These are phyloP conservation scores for Otatea glauca DNA, from an alignment of 176 grass and related monocot genomes.

Conservation along the genomic window DNA sequence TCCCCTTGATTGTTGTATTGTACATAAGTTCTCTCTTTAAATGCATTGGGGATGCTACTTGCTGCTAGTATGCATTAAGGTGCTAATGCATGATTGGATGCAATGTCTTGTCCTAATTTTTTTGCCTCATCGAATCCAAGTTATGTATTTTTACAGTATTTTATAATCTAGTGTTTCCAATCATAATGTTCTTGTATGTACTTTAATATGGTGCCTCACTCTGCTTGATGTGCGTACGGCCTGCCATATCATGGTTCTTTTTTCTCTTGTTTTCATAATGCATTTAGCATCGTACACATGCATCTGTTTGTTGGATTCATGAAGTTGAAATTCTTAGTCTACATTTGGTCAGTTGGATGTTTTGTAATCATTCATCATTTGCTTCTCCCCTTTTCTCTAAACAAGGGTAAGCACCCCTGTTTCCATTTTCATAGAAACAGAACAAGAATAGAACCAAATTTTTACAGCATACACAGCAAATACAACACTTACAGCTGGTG, in stretches of 20 bases:
- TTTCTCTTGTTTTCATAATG: neutral
- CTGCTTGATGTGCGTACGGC: neutral
- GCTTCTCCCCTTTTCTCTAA: neutral
- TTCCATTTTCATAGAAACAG: neutral
- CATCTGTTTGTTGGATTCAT: neutral
- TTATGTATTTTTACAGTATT: constrained; percentile 3
- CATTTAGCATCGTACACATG: neutral
- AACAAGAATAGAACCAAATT: neutral
- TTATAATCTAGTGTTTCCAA: neutral
- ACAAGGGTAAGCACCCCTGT: neutral
- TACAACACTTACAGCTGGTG: neutral
- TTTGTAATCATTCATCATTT: neutral
- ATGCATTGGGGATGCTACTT: neutral
- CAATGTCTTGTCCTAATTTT: neutral
- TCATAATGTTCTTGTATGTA: neutral
- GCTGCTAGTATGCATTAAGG: constrained; percentile 23
- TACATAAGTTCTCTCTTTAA: constrained; percentile 21
- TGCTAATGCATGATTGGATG: constrained; percentile 18
- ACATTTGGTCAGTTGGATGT: neutral
- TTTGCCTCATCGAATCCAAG: constrained; percentile 10
- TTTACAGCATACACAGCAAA: neutral
- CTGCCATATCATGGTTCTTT: neutral
- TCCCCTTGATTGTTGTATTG: neutral
- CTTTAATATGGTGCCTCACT: neutral
- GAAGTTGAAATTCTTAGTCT: constrained; percentile 9